A percentile compares a stretch with the other conserved stretches of the same genome.
These are phyloP conservation scores for Fagopyrum tataricum DNA, from an alignment of 148 eudicot species.

Conservation along the genomic window DNA sequence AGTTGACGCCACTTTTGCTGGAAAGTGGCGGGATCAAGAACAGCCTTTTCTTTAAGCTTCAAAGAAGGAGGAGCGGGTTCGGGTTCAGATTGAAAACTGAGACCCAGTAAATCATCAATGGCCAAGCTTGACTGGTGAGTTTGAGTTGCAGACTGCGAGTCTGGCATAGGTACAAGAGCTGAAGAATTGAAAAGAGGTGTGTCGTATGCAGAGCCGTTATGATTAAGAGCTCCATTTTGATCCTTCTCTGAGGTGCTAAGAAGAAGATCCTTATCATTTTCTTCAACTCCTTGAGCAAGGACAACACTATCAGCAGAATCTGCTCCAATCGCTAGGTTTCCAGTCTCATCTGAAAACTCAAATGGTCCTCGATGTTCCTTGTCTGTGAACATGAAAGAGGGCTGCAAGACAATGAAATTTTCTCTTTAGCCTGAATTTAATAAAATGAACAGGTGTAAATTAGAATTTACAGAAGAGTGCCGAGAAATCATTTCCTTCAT, in stretches of 20 bases:
- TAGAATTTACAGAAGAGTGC: not conserved
- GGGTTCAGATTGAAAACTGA: slow-evolving; percentile 43
- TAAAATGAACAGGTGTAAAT: not conserved
- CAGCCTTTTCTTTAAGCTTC: slow-evolving; percentile 78
- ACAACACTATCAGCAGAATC: slow-evolving; percentile 43
- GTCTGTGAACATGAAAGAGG: slow-evolving; percentile 95
- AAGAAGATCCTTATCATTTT: slow-evolving; percentile 81
- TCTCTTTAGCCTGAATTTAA: not conserved
- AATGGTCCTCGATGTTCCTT: slow-evolving; percentile 97
- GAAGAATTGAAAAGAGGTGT: slow-evolving; percentile 59
- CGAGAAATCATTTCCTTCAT: not conserved
- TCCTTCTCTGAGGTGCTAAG: slow-evolving; percentile 79
- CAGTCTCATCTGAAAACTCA: slow-evolving; percentile 80
- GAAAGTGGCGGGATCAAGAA: slow-evolving; percentile 65
- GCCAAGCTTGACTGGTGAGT: slow-evolving; percentile 54
- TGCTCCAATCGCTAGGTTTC: slow-evolving; percentile 57
- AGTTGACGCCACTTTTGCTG: slow-evolving; percentile 99
- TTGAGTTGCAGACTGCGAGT: slow-evolving; percentile 31
- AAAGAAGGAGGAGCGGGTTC: slow-evolving; percentile 40
- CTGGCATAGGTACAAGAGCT: slow-evolving; percentile 34
- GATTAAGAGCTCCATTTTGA: slow-evolving; percentile 36
- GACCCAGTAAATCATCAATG: slow-evolving; percentile 87
- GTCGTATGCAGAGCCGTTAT: slow-evolving; percentile 60
- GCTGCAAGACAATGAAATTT: slow-evolving; percentile 50
- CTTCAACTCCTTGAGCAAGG: slow-evolving; percentile 67